These are phyloP conservation scores for Conringia planisiliqua DNA, from an alignment of 345 rosid species.

Conservation along the genomic window DNA sequence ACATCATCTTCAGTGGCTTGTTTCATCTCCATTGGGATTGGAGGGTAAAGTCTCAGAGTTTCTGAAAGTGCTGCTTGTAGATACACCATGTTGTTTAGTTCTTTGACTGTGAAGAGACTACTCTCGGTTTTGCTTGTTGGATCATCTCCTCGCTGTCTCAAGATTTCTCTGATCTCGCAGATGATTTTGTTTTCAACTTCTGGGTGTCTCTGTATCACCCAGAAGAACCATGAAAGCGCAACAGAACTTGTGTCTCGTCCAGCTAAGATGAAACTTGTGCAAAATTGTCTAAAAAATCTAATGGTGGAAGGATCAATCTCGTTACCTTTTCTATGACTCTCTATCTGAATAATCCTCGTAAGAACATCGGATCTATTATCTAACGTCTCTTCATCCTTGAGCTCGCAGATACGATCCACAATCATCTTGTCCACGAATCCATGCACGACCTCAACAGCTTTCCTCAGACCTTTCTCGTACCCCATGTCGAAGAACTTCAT, in stretches of 20 bases:
- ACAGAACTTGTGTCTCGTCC: constrained; percentile 59
- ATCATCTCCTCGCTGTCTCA: constrained; percentile 15
- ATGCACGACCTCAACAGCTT: constrained; percentile 44
- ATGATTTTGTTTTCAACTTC: constrained; percentile 37
- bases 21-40: constrained; percentile 65
- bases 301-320: constrained; percentile 15
- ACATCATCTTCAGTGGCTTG: constrained; percentile 46
- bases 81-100: constrained; percentile 42
- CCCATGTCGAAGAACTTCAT: constrained; percentile 48
- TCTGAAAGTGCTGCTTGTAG: constrained; percentile 59
- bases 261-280: constrained; percentile 52
- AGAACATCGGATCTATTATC: constrained; percentile 43
- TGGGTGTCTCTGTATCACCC: constrained; percentile 45
- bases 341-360: constrained; percentile 50
- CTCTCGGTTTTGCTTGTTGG: not conserved
- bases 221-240: constrained; percentile 50
- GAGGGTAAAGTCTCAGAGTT: constrained; percentile 57
- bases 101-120: constrained; percentile 33
- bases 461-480: constrained; percentile 45
- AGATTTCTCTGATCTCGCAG: constrained; percentile 11
- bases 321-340: constrained; percentile 35
- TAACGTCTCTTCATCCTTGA: constrained; percentile 33
- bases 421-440: constrained; percentile 38
- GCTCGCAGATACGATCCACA: constrained; percentile 39
- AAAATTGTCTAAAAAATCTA: constrained; percentile 41